Evolutionary conservation across 768 basidiomycete genomes (phyloP), one percentile per base, ranked within the genome.

Genomic region (Rhodotorula kratochvilovae): DNA sequence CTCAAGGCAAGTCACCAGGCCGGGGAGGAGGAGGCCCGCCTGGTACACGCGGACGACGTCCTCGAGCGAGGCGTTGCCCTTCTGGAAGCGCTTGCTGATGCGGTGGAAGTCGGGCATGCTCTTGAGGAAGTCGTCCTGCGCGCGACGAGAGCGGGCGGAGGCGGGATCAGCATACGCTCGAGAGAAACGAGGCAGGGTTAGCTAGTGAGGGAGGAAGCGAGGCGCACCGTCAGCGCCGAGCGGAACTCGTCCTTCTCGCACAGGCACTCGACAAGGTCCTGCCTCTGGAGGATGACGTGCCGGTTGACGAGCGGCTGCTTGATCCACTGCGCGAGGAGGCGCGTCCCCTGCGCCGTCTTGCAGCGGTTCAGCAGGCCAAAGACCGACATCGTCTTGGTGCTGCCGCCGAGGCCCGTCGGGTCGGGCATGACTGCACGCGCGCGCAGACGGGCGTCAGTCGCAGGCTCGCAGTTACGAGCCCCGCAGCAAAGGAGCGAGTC

Each of bases 1-100:
- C 68, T 87, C 86, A 8, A 97, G 81, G 5, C 84, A 78, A 69
- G 86, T 85, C 45, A 90, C 84, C 73, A 97, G 82, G 35, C 88
- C 89, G 5, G 90, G 88, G 29, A 96, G 81, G 89, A 94, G 62
- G 0, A 90, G 80, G 2, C 93, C 87, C 2, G 94, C 92, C 79
- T 99, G 95, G 79, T 97, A 97, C 0, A 95, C 89, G 3, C 95
- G 87, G 17, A 98, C 92, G 13, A 98, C 92, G 76, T 99, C 94
- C 77, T 98, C 93, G 11, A 99, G 85, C 0, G 87, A 87, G 0
- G 93, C 93, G 10, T 86, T 84, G 0, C 87, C 85, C 73, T 89
- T 90, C 80, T 91, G 89, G 81, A 99, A 94, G 27, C 90, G 86
- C 79, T 98, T 98, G 78, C 88, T 88, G 31, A 99, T 85, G 5